Evolutionary conservation across 164 flowering plant genomes (phyloP).

Genomic region (Buxus sempervirens): DNA sequence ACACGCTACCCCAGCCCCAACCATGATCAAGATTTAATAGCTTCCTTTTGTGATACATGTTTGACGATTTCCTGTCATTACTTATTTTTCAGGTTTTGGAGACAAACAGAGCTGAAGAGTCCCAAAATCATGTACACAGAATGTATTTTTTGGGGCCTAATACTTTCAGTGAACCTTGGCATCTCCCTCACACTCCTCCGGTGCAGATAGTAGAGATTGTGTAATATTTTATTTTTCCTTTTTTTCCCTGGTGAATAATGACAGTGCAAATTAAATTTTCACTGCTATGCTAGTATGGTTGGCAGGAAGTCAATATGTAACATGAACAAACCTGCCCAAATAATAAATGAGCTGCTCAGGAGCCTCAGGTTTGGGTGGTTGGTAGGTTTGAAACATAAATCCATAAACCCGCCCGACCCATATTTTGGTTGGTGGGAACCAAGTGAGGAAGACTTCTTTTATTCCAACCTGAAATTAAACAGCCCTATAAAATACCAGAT

Average conservation of each 20-base stretch:
- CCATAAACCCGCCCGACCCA: no score
- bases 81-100: slow-evolving; percentile 66
- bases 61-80: slow-evolving; percentile 1
- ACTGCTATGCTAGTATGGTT: not conserved
- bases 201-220: slow-evolving; percentile 82
- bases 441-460: no score
- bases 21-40: not conserved
- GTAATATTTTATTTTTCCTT: slow-evolving; percentile 32
- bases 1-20: no score
- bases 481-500: no score
- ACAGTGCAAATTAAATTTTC: not conserved
- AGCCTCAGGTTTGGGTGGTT: no score
- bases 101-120: slow-evolving; percentile 83
- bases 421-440: no score
- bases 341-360: no score
- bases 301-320: no score
- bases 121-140: slow-evolving; percentile 87
- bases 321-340: no score
- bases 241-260: not conserved
- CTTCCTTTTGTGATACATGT: not conserved
- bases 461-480: no score
- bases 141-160: slow-evolving; percentile 91
- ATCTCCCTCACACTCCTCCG: slow-evolving; percentile 87
- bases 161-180: slow-evolving; percentile 94
- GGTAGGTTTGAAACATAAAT: no score